Percentiles rank a stretch among this genome's conserved stretches.
These are phyloP conservation scores for Termitomyces sp. DNA, from an alignment of 768 basidiomycete species.

Conservation along the genomic window DNA sequence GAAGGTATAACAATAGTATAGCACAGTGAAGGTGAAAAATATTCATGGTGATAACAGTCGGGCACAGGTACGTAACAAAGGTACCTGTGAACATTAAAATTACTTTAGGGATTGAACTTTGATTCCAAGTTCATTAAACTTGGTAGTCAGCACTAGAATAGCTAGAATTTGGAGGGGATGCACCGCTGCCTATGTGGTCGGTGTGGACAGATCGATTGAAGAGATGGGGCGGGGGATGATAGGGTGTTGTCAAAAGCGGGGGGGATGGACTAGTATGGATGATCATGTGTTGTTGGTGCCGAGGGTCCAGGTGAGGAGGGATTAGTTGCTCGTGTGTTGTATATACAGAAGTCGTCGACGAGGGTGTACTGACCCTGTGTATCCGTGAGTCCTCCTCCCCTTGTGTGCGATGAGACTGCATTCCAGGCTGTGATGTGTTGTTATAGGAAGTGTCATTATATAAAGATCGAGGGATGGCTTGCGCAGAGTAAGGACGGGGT, in stretches of 20 bases:
- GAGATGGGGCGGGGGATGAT: constrained; percentile 19
- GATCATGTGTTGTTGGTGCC: constrained; percentile 11
- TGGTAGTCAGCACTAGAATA: constrained; percentile 8
- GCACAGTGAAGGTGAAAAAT: neutral
- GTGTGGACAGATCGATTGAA: constrained; percentile 1
- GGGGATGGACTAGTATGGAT: constrained; percentile 17
- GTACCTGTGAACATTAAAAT: constrained; percentile 2
- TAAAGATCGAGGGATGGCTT: constrained; percentile 21
- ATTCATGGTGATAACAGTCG: neutral
- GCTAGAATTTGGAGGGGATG: constrained; percentile 14
- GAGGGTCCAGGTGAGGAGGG: neutral
- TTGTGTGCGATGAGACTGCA: constrained; percentile 14
- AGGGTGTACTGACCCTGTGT: constrained; percentile 9
- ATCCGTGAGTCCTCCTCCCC: constrained; percentile 8
- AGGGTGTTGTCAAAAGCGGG: constrained; percentile 24
- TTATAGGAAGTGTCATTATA: constrained; percentile 14
- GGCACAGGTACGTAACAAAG: neutral
- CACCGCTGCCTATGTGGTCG: constrained; percentile 2
- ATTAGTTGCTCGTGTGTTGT: neutral
- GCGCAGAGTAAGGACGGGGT: constrained; percentile 23
- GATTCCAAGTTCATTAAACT: neutral
- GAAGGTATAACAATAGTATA: neutral
- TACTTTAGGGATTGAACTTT: neutral
- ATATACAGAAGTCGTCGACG: constrained; percentile 3
- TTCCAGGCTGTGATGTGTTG: neutral